Percentiles rank a stretch among this genome's conserved stretches.
Evolutionary conservation across 192 early-diverging fungal species (phyloP).

Genomic region (Podila horticola): DNA sequence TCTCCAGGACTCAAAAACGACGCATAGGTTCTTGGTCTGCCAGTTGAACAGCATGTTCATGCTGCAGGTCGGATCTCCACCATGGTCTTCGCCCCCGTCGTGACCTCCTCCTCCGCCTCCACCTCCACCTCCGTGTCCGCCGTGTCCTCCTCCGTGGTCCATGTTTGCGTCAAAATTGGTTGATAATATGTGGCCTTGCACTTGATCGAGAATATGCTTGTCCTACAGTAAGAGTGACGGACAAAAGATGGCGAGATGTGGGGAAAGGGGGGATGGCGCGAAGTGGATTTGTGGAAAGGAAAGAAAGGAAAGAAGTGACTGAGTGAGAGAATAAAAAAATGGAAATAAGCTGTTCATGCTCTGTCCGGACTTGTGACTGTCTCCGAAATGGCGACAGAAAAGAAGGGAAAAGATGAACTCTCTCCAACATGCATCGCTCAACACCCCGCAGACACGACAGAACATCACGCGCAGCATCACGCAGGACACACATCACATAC

Average conservation of each 20-base stretch:
- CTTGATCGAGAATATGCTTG: background rate
- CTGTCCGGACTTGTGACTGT: background rate
- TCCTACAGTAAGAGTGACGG: too few species aligned
- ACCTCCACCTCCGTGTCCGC: constrained; percentile 59
- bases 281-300: background rate
- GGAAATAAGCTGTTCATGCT: background rate
- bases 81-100: constrained; percentile 8
- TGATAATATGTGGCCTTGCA: background rate
- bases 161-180: background rate
- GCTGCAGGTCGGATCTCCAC: constrained; percentile 15
- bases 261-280: background rate
- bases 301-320: background rate
- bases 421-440: background rate
- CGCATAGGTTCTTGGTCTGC: constrained; percentile 77
- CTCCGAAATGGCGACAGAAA: too few species aligned
- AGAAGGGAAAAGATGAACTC: too few species aligned
- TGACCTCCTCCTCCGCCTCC: constrained; percentile 38
- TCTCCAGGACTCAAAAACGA: constrained; percentile 83
- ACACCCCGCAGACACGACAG: background rate
- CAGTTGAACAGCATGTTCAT: constrained; percentile 83
- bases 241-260: too few species aligned
- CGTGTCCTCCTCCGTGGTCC: constrained; percentile 55
- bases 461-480: background rate
- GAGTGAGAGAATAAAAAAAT: background rate
- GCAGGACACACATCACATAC: background rate